A percentile compares a stretch with the other conserved stretches of the same genome.
Evolutionary conservation across 331 rosid species (phyloP).

Genomic region (Spiraea crenata): DNA sequence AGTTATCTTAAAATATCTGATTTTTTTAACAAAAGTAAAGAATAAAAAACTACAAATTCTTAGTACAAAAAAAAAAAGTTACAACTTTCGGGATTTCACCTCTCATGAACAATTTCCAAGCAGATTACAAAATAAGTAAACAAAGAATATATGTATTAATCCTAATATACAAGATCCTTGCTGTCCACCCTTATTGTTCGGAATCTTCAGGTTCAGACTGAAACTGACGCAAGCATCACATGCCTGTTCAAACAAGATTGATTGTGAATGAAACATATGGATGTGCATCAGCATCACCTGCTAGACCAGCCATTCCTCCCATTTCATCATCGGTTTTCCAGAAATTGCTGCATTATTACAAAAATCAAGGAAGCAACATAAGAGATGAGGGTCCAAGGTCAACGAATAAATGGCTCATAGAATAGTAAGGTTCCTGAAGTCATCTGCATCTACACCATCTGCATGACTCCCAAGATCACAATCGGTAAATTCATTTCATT

Average conservation of each 20-base stretch:
- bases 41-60: background rate
- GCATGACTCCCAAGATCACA: background rate
- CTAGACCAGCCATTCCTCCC: conserved; percentile 77
- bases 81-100: conserved; percentile 12
- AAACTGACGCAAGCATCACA: background rate
- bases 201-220: conserved; percentile 24
- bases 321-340: conserved; percentile 88
- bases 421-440: background rate
- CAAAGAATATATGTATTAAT: conserved; percentile 29
- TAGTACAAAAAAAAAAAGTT: background rate
- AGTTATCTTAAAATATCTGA: too few species aligned
- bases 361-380: background rate
- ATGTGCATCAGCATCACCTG: conserved; percentile 72
- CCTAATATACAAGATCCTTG: conserved; percentile 41
- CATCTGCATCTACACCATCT: background rate
- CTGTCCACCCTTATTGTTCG: conserved; percentile 35
- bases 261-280: conserved; percentile 89
- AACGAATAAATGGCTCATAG: background rate
- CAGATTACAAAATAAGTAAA: conserved; percentile 32
- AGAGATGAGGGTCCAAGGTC: background rate
- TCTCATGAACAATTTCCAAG: conserved; percentile 22
- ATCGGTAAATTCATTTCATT: background rate
- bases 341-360: conserved; percentile 54
- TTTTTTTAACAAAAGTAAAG: too few species aligned
- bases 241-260: conserved; percentile 62